Percentiles rank a stretch among this genome's conserved stretches.
Conservation (phyloP, 768 basidiomycete genomes). For the Amanita thiersii region DNA sequence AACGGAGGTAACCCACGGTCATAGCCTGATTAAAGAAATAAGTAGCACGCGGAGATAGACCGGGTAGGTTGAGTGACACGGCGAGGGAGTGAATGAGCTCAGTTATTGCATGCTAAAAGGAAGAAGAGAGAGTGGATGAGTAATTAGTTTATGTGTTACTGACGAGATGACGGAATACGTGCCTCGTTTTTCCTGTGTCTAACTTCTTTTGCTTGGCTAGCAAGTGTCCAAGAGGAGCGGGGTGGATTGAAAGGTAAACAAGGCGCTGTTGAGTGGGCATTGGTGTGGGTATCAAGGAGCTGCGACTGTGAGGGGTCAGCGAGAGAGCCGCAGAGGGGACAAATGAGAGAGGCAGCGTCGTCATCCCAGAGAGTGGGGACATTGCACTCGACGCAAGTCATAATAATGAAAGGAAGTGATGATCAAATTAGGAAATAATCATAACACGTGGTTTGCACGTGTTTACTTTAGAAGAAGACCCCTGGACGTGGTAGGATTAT, state of each 20-base stretch:
- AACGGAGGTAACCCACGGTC: slow-evolving; percentile 48
- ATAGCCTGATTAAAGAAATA: slow-evolving; percentile 65
- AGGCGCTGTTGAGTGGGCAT: slow-evolving; percentile 23
- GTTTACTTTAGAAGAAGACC: too few relatives aligned
- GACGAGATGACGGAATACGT: slow-evolving; percentile 18
- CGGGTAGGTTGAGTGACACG: slow-evolving; percentile 47
- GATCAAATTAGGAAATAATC: too few relatives aligned
- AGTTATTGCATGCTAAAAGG: slow-evolving; percentile 49
- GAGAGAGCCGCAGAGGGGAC: slow-evolving; percentile 66
- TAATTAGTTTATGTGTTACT: slow-evolving; percentile 13
- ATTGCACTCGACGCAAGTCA: slow-evolving; percentile 46
- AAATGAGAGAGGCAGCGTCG: slow-evolving; percentile 52
- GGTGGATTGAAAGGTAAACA: slow-evolving; percentile 38
- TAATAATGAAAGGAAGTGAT: slow-evolving; percentile 20
- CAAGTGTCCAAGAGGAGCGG: slow-evolving; percentile 50
- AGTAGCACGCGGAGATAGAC: slow-evolving; percentile 57
- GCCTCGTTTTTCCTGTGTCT: slow-evolving; percentile 60
- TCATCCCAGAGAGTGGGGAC: slow-evolving; percentile 46
- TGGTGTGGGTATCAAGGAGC: slow-evolving; percentile 44
- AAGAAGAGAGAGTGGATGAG: slow-evolving; percentile 13
- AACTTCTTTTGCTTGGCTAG: slow-evolving; percentile 59
- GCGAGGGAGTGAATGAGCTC: slow-evolving; percentile 56
- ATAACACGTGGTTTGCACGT: too few relatives aligned
- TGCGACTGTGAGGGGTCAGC: slow-evolving; percentile 51
- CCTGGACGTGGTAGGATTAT: too few relatives aligned